Percentiles rank a stretch among this genome's conserved stretches.
These are phyloP conservation scores for Gnetum montanum DNA, from an alignment of 75 land plant species.

Conservation along the genomic window DNA sequence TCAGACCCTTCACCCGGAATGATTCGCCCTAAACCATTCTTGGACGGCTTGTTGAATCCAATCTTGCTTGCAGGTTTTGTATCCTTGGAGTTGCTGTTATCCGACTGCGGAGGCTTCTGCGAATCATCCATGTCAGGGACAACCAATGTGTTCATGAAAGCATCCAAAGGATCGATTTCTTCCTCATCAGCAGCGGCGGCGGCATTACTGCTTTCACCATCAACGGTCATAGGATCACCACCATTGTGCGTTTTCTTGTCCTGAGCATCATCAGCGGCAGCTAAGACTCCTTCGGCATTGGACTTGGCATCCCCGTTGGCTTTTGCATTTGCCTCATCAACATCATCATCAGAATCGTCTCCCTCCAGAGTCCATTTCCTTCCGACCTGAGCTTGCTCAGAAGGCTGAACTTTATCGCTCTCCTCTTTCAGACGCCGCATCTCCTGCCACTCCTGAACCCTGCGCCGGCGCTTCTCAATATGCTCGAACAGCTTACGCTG, in stretches of 20 bases:
- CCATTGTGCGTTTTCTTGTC: conserved; percentile 12
- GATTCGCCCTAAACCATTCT: conserved; percentile 56
- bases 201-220: conserved; percentile 11
- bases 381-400: conserved; percentile 38
- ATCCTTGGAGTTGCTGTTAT: conserved; percentile 4
- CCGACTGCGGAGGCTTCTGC: background rate
- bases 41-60: conserved; percentile 19
- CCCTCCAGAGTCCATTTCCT: conserved; percentile 94
- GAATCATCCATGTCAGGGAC: conserved; percentile 81
- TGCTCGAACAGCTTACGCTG: conserved; percentile 80
- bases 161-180: conserved; percentile 97
- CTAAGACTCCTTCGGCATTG: conserved; percentile 32
- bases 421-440: conserved; percentile 73
- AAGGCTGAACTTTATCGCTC: conserved; percentile 52
- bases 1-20: conserved; percentile 78
- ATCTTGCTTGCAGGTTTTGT: conserved; percentile 7
- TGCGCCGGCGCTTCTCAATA: conserved; percentile 74
- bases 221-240: conserved; percentile 7
- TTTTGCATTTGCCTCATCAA: conserved; percentile 21
- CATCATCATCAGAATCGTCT: conserved; percentile 85
- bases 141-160: conserved; percentile 90
- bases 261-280: conserved; percentile 18
- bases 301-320: conserved; percentile 13
- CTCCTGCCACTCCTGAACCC: conserved; percentile 99
- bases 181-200: too few species aligned